Percentiles rank a stretch among this genome's conserved stretches.
Conservation (phyloP, 257 asterid species). For the Prunella vulgaris region DNA sequence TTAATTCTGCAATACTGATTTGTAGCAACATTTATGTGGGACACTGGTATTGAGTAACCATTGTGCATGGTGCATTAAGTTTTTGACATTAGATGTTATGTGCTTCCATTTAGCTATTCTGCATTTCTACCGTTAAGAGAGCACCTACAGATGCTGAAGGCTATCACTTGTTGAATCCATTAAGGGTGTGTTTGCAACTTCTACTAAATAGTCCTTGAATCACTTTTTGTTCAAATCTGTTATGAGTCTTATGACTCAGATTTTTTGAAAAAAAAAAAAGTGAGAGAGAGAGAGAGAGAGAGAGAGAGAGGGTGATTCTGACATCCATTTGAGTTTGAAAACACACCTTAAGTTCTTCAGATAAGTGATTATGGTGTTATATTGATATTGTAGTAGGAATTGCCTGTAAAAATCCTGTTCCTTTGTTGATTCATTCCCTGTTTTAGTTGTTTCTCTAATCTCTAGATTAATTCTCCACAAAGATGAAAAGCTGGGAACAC, state of each 20-base stretch:
- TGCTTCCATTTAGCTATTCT: neutral
- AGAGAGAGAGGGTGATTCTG: no score
- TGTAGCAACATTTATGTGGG: neutral
- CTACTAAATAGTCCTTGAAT: no score
- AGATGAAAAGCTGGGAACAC: neutral
- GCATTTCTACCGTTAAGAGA: neutral
- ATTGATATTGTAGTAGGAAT: neutral
- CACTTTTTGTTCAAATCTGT: no score
- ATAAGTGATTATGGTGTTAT: neutral
- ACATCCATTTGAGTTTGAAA: no score
- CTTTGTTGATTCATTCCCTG: neutral
- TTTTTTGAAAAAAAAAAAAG: no score
- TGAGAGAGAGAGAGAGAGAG: no score
- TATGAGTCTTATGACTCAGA: no score
- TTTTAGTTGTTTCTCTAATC: neutral
- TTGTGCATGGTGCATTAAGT: neutral
- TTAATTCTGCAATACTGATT: neutral
- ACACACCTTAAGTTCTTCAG: neutral
- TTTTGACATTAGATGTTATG: neutral
- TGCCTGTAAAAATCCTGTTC: neutral
- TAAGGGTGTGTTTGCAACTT: no score
- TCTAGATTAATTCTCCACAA: neutral
- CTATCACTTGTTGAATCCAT: neutral
- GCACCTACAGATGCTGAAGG: neutral
- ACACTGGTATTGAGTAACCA: neutral